Conservation (phyloP, 495 filamentous ascomycete genomes). For the Patellaria atrata region DNA sequence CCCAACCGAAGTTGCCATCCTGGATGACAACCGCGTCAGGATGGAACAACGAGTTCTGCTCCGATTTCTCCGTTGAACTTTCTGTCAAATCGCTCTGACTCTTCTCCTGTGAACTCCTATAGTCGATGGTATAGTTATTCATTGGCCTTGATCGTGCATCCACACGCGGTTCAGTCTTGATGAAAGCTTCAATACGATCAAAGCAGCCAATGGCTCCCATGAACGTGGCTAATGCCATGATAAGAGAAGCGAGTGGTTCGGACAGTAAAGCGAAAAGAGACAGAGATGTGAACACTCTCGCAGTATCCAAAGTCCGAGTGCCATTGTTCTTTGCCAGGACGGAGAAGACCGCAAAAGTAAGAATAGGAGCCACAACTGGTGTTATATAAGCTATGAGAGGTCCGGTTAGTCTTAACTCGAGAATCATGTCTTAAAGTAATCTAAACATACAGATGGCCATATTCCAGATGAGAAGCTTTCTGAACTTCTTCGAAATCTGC, state of each 20-base stretch:
- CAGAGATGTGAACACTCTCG: slow-evolving; percentile 42
- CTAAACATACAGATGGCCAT: slow-evolving; percentile 38
- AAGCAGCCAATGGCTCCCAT: slow-evolving; percentile 43
- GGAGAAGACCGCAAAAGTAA: slow-evolving; percentile 38
- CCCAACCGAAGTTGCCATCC: slow-evolving; percentile 38
- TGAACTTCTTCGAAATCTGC: slow-evolving; percentile 38
- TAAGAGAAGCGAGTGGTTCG: slow-evolving; percentile 39
- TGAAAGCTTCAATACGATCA: slow-evolving; percentile 42
- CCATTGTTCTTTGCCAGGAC: slow-evolving; percentile 30
- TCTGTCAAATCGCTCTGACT: too few species aligned
- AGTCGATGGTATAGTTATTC: too few species aligned
- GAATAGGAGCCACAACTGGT: slow-evolving; percentile 36
- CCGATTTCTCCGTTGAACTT: too few species aligned
- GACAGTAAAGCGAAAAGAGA: slow-evolving; percentile 47
- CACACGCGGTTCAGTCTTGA: slow-evolving; percentile 28
- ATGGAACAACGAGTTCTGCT: background rate
- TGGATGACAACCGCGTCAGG: slow-evolving; percentile 26
- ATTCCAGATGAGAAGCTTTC: slow-evolving; percentile 40
- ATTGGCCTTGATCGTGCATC: too few species aligned
- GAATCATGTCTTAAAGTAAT: slow-evolving; percentile 9
- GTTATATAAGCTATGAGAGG: slow-evolving; percentile 31
- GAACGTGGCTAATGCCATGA: slow-evolving; percentile 40
- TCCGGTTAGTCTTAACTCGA: slow-evolving; percentile 1
- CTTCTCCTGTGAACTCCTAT: too few species aligned
- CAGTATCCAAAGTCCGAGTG: slow-evolving; percentile 31